phyloP scores from a whole-genome alignment of 2,329 filamentous ascomycete genomes.

The Exserohilum rostratum region DNA sequence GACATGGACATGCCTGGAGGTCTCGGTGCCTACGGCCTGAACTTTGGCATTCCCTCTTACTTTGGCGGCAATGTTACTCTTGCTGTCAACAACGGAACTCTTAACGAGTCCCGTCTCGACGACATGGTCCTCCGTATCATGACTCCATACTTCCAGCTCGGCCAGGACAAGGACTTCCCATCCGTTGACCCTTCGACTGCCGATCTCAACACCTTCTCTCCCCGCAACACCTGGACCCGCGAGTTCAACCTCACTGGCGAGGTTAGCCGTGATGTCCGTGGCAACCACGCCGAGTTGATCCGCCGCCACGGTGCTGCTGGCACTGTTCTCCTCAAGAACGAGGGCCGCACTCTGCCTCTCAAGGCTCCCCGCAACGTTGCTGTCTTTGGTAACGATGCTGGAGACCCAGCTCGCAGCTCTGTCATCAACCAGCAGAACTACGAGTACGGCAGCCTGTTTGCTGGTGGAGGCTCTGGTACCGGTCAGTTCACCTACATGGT shows the following conservation, averaged over 20 bases:
- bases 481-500: slow-evolving; percentile 51
- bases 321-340: slow-evolving; percentile 58
- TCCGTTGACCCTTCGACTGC: slow-evolving; percentile 42
- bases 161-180: slow-evolving; percentile 51
- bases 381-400: slow-evolving; percentile 58
- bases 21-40: slow-evolving; percentile 38
- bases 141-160: slow-evolving; percentile 54
- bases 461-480: slow-evolving; percentile 52
- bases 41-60: slow-evolving; percentile 46
- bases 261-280: slow-evolving; percentile 45
- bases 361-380: slow-evolving; percentile 56
- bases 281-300: slow-evolving; percentile 51
- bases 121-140: slow-evolving; percentile 57
- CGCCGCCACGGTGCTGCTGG: slow-evolving; percentile 51
- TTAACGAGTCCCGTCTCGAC: slow-evolving; percentile 50
- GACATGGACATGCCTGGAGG: slow-evolving; percentile 55
- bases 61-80: slow-evolving; percentile 53
- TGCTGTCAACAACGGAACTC: slow-evolving; percentile 49
- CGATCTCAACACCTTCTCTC: slow-evolving; percentile 49
- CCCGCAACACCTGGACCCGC: slow-evolving; percentile 43
- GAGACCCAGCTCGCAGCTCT: slow-evolving; percentile 53
- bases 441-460: slow-evolving; percentile 51
- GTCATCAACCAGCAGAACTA: slow-evolving; percentile 46
- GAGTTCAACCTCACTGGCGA: slow-evolving; percentile 45
- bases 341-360: slow-evolving; percentile 57